Evolutionary conservation across 495 filamentous ascomycete species (phyloP), one percentile per base, ranked within the genome.

Genomic region (Hypoxylon cercidicola): DNA sequence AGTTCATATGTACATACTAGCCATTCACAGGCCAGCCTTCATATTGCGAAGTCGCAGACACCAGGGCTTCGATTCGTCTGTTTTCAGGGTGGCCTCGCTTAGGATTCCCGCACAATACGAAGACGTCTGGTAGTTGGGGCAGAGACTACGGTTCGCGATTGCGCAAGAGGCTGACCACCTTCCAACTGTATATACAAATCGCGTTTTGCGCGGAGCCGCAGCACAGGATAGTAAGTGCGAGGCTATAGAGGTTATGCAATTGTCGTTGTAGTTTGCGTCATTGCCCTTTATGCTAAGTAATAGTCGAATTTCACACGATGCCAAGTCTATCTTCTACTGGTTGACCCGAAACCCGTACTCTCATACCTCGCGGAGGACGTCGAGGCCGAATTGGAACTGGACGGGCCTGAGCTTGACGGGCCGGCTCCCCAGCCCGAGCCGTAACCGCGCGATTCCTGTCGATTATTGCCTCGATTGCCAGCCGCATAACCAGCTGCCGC

Each of bases 261-360:
- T 7, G n/a, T n/a, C 39, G 13, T 41, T 41, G 13, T 16, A 41
- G 16, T 41, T 6, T 41, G 39, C n/a, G n/a, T 41, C 16, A 4
- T 37, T 37, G 11, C 13, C 34, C 11, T 37, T 37, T 37, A 37
- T 37, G 2, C 9, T 11, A 12, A 3, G 3, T 9, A 25, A 25
- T 48, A 25, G 21, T 1, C 13, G 13, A 20, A 37, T 30, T n/a
- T 19, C 32, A n/a, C 30, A 13, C 37, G 2, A 51, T 37, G 4
- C 10, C 30, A 32, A 16, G 21, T 3, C 64, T 78, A 97, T 66
- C 93, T 85, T 56, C 95, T 83, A 57, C 83, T 87, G 0, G 93
- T 97, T 11, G 91, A 92, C 6, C 95, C 95, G 78, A 96, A 98
- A 1, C 95, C 95, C 6, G 93, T 97, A 64, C 89, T 93, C 59